phyloP scores from a whole-genome alignment of 768 basidiomycete genomes.

The Crucibulum laeve region DNA sequence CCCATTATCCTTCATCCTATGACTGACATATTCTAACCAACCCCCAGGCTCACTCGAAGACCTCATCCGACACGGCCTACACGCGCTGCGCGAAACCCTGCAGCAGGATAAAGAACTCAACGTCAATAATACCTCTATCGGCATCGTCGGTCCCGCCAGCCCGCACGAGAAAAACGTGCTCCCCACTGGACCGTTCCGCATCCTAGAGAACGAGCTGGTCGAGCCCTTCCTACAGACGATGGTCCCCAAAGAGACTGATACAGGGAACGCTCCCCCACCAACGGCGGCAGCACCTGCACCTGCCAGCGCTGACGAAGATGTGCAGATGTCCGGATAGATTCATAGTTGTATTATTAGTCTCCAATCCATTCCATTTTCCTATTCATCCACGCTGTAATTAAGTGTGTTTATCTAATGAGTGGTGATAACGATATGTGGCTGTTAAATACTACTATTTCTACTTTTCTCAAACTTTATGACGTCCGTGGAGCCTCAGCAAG shows the following conservation, averaged over 20 bases:
- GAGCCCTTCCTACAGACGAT: constrained; percentile 74
- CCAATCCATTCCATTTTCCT: too few species aligned
- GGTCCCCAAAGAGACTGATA: constrained; percentile 59
- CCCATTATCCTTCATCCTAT: background rate
- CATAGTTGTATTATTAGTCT: too few species aligned
- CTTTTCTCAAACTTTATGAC: too few species aligned
- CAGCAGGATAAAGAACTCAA: constrained; percentile 98
- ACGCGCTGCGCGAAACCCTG: constrained; percentile 92
- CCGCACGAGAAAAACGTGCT: constrained; percentile 48
- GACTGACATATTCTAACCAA: constrained; percentile 1
- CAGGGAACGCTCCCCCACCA: constrained; percentile 31
- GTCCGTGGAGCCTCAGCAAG: too few species aligned
- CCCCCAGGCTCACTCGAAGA: constrained; percentile 75
- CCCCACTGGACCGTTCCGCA: constrained; percentile 68
- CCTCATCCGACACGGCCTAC: constrained; percentile 88
- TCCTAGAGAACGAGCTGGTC: constrained; percentile 80
- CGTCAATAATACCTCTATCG: constrained; percentile 90
- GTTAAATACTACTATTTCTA: too few species aligned
- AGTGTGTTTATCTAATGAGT: too few species aligned
- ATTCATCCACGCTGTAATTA: too few species aligned
- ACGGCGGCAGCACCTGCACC: constrained; percentile 30
- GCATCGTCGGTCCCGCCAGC: constrained; percentile 78
- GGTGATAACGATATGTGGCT: too few species aligned
- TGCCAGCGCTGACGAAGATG: constrained; percentile 63
- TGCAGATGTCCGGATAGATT: constrained; percentile 78